These are phyloP conservation scores for Apiospora malaysiana DNA, from an alignment of 2,329 filamentous ascomycete genomes.

Conservation along the genomic window DNA sequence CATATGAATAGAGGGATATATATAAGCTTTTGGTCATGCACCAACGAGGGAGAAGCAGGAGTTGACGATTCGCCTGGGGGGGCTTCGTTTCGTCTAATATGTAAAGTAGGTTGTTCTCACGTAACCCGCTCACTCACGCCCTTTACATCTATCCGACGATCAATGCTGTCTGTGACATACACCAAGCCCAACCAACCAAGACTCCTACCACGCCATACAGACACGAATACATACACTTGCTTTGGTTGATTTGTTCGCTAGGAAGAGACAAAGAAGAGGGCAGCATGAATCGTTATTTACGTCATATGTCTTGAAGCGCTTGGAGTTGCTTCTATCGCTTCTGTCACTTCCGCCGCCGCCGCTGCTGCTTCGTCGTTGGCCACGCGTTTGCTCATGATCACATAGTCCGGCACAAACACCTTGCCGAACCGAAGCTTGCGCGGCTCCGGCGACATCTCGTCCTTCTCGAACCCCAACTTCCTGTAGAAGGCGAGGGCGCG, in stretches of 20 bases:
- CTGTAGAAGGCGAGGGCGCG: conserved; percentile 65
- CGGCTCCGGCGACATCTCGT: conserved; percentile 60
- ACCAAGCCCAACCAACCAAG: neutral
- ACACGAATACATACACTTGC: neutral
- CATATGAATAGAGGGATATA: neutral
- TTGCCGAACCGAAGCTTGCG: conserved; percentile 60
- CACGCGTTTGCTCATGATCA: conserved; percentile 63
- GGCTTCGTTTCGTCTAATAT: too few relatives aligned
- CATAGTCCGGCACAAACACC: conserved; percentile 61
- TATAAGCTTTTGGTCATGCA: neutral
- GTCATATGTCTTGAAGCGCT: neutral
- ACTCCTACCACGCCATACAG: neutral
- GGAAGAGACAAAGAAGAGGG: neutral
- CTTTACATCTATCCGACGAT: neutral
- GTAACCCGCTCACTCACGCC: neutral
- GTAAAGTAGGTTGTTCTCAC: too few relatives aligned
- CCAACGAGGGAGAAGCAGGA: too few relatives aligned
- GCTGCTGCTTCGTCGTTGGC: neutral
- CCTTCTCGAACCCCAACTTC: conserved; percentile 61
- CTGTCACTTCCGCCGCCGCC: neutral
- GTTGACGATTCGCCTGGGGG: too few relatives aligned
- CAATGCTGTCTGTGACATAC: neutral
- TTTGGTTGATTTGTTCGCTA: neutral
- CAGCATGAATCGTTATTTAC: neutral
- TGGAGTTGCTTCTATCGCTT: neutral